phyloP scores from a whole-genome alignment of 306 rosid genomes.

The Inga oerstediana region DNA sequence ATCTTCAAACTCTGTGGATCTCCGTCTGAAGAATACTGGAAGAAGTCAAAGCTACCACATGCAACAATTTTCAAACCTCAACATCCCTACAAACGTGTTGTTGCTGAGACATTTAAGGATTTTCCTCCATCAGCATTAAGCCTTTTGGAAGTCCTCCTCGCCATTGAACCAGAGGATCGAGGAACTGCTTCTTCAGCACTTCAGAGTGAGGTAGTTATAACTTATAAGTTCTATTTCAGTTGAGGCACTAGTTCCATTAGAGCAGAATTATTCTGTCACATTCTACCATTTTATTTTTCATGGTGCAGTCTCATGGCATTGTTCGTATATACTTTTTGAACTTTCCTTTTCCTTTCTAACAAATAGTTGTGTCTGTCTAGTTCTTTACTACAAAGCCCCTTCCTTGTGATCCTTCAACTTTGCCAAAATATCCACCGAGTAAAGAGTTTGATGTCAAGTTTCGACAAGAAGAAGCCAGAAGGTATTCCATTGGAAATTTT shows the following conservation, averaged over 20 bases:
- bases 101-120: slow-evolving; percentile 72
- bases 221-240: slow-evolving; percentile 26
- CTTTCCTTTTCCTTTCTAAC: slow-evolving; percentile 21
- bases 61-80: slow-evolving; percentile 87
- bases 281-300: neutral
- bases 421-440: slow-evolving; percentile 86
- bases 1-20: slow-evolving; percentile 95
- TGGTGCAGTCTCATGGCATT: neutral
- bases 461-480: slow-evolving; percentile 78
- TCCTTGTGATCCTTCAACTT: slow-evolving; percentile 73
- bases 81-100: slow-evolving; percentile 73
- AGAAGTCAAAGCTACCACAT: slow-evolving; percentile 79
- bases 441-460: slow-evolving; percentile 85
- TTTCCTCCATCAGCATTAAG: slow-evolving; percentile 65
- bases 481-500: slow-evolving; percentile 48
- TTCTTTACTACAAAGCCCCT: slow-evolving; percentile 74
- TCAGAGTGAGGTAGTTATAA: slow-evolving; percentile 67
- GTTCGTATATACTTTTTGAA: neutral
- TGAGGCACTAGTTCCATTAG: neutral
- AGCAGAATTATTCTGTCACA: neutral
- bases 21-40: slow-evolving; percentile 94
- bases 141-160: slow-evolving; percentile 77
- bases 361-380: slow-evolving; percentile 42
- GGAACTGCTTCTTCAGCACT: slow-evolving; percentile 85
- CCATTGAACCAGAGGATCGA: slow-evolving; percentile 72